A percentile compares a stretch with the other conserved stretches of the same genome.
These are phyloP conservation scores for Chaetomiaceae sp. DNA, from an alignment of 2,329 filamentous ascomycete genomes.

Conservation along the genomic window DNA sequence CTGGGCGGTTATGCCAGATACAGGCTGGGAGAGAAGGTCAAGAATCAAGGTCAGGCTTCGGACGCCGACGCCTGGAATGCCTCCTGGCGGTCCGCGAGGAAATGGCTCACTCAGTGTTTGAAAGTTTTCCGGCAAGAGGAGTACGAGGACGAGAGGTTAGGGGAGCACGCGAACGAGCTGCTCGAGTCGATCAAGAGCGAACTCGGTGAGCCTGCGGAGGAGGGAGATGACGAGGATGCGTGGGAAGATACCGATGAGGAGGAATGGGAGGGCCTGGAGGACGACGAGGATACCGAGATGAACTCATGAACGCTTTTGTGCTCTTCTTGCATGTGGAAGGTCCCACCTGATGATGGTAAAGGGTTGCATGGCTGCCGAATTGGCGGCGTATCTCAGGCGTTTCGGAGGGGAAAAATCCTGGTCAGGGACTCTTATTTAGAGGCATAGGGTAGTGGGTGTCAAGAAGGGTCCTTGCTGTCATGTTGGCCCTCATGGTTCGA, in stretches of 20 bases:
- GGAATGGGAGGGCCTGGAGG: constrained; percentile 13
- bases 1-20: constrained; percentile 91
- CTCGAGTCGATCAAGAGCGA: constrained; percentile 59
- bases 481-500: neutral
- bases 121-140: constrained; percentile 73
- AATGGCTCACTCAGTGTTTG: constrained; percentile 78
- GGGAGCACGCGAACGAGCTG: constrained; percentile 70
- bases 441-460: neutral
- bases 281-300: constrained; percentile 24
- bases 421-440: constrained; percentile 1
- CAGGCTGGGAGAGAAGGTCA: constrained; percentile 68
- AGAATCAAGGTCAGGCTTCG: constrained; percentile 35
- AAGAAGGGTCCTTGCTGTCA: neutral
- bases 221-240: constrained; percentile 46
- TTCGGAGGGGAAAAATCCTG: constrained; percentile 13
- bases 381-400: constrained; percentile 17
- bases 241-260: constrained; percentile 45
- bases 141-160: constrained; percentile 79
- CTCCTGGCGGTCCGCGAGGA: constrained; percentile 68
- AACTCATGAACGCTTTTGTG: constrained; percentile 7
- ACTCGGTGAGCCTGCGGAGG: constrained; percentile 56
- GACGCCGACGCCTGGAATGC: constrained; percentile 50
- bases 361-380: constrained; percentile 2
- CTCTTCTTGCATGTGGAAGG: neutral
- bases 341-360: neutral